Evolutionary conservation across 345 rosid genomes (phyloP).

Genomic region (Linum trigynum): DNA sequence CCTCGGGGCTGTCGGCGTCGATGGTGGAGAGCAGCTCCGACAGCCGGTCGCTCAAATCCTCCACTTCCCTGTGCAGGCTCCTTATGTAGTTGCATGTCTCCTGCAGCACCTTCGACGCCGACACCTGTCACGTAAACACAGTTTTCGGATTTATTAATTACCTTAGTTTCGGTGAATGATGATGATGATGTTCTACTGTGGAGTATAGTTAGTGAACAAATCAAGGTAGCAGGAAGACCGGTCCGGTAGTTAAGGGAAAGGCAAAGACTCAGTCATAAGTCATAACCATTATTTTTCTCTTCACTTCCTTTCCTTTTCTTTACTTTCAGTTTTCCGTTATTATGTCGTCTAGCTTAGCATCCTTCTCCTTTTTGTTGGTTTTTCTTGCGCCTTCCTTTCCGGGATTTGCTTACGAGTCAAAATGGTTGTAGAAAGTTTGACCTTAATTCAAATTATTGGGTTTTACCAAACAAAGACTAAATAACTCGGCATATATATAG

Average conservation of each 20-base stretch:
- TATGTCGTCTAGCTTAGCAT: no score
- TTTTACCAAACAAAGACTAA: no score
- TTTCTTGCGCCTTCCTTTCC: background rate
- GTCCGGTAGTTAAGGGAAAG: background rate
- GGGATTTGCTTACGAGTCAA: background rate
- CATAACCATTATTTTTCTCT: background rate
- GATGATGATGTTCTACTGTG: background rate
- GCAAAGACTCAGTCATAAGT: background rate
- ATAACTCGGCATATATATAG: no score
- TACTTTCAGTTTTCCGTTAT: no score
- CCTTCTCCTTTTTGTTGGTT: background rate
- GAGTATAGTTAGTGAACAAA: no score
- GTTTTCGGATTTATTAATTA: no score
- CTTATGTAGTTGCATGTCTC: conserved; percentile 93
- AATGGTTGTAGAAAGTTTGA: no score
- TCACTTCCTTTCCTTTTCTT: background rate
- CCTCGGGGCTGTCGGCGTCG: conserved; percentile 84
- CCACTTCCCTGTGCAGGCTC: conserved; percentile 80
- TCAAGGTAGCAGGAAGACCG: no score
- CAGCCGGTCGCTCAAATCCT: conserved; percentile 78
- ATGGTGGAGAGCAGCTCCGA: conserved; percentile 74
- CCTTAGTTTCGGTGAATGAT: no score
- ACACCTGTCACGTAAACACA: conserved; percentile 34
- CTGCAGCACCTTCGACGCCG: conserved; percentile 84
- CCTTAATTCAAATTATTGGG: no score